A percentile compares a stretch with the other conserved stretches of the same genome.
These are phyloP conservation scores for Colletotrichum orchidophilum DNA, from an alignment of 2,329 filamentous ascomycete species.

Conservation along the genomic window DNA sequence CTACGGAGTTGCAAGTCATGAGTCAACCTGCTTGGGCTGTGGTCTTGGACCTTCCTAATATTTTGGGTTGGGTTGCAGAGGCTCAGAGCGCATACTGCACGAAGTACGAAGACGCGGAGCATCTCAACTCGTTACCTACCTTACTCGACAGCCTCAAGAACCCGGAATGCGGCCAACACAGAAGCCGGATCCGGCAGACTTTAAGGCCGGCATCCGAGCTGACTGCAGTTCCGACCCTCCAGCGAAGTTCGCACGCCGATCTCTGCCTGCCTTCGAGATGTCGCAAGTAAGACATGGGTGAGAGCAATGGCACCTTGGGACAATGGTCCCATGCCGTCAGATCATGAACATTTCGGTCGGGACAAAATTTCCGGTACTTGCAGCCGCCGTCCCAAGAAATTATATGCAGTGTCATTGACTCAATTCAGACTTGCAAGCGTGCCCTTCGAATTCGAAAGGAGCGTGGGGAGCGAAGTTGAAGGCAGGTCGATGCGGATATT, in stretches of 20 bases:
- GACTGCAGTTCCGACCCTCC: background rate
- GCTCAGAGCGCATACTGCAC: background rate
- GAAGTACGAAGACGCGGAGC: background rate
- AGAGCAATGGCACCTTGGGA: background rate
- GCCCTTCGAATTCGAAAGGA: background rate
- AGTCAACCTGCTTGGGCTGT: background rate
- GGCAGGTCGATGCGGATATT: background rate
- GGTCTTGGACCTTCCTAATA: background rate
- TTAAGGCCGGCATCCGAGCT: background rate
- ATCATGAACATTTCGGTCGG: background rate
- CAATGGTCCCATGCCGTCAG: background rate
- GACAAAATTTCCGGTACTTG: background rate
- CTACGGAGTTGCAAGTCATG: background rate
- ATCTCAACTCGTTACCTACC: too few species aligned
- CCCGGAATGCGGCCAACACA: background rate
- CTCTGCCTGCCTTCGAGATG: background rate
- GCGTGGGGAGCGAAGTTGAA: background rate
- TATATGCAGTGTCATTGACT: background rate
- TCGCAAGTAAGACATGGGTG: background rate
- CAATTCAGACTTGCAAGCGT: background rate
- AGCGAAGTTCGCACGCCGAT: background rate
- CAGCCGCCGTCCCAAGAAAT: background rate
- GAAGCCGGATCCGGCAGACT: background rate
- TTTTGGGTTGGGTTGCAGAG: background rate
- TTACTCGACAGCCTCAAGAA: background rate